Percentiles rank a stretch among this genome's conserved stretches.
These are phyloP conservation scores for Yamadazyma olivae DNA, from an alignment of 805 yeast species.

Conservation along the genomic window DNA sequence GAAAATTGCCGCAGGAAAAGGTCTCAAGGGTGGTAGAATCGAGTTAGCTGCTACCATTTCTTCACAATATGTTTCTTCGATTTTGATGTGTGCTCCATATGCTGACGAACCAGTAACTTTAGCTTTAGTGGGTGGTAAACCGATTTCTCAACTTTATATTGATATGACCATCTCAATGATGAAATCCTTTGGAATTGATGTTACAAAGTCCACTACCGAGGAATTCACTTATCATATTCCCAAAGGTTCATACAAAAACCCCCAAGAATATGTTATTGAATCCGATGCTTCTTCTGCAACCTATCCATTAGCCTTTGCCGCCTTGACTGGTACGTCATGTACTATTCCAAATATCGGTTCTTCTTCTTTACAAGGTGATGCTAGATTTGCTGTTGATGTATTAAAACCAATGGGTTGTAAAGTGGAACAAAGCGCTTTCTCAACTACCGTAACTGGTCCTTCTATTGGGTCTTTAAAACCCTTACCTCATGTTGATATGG, in stretches of 20 bases:
- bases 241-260: conserved; percentile 74
- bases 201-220: conserved; percentile 65
- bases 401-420: conserved; percentile 92
- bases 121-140: conserved; percentile 91
- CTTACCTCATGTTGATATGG: conserved; percentile 85
- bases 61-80: conserved; percentile 94
- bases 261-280: conserved; percentile 83
- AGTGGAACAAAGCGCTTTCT: conserved; percentile 76
- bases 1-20: conserved; percentile 62
- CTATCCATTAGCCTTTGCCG: conserved; percentile 96
- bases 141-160: conserved; percentile 91
- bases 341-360: conserved; percentile 94
- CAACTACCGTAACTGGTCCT: conserved; percentile 94
- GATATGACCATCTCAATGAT: conserved; percentile 98
- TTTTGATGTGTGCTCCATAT: conserved; percentile 97
- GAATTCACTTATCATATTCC: conserved; percentile 90
- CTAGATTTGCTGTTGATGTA: conserved; percentile 92
- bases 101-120: conserved; percentile 86
- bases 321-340: conserved; percentile 88
- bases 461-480: conserved; percentile 65
- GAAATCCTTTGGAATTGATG: conserved; percentile 83
- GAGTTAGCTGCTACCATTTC: conserved; percentile 95
- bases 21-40: conserved; percentile 85
- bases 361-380: conserved; percentile 93
- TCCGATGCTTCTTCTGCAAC: conserved; percentile 98